Percentiles rank a stretch among this genome's conserved stretches.
phyloP scores from a whole-genome alignment of 2,329 filamentous ascomycete genomes.

The Alternaria alternata region DNA sequence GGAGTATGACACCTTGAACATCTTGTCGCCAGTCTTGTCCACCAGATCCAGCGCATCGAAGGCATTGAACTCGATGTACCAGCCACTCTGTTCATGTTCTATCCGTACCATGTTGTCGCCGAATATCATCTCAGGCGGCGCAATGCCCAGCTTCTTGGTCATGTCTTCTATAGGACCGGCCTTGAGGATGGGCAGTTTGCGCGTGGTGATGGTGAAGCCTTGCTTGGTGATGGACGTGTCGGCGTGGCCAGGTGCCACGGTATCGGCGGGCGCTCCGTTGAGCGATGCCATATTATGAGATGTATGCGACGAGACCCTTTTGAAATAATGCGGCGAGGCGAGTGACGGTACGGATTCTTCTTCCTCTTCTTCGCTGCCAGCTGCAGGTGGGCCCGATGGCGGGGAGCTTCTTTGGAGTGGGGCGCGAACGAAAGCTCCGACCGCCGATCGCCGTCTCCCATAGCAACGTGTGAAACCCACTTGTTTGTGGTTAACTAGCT shows the following conservation, averaged over 20 bases:
- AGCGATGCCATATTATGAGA: conserved; percentile 30
- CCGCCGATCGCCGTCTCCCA: conserved; percentile 20
- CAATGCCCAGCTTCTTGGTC: conserved; percentile 79
- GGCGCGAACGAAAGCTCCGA: conserved; percentile 11
- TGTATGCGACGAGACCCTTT: neutral
- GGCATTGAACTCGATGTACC: conserved; percentile 82
- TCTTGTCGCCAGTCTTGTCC: conserved; percentile 89
- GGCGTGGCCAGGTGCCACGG: conserved; percentile 42
- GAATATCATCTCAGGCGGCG: conserved; percentile 98
- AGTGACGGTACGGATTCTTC: neutral
- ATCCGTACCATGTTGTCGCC: conserved; percentile 88
- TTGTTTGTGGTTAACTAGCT: conserved; percentile 26
- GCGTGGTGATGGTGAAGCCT: conserved; percentile 77
- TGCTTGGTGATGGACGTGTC: conserved; percentile 48
- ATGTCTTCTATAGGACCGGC: conserved; percentile 88
- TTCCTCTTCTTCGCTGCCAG: neutral
- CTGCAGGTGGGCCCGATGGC: conserved; percentile 22
- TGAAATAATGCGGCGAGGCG: neutral
- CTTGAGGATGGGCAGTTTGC: conserved; percentile 95
- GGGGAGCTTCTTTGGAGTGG: conserved; percentile 7
- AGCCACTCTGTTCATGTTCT: conserved; percentile 75
- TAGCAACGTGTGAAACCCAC: conserved; percentile 19
- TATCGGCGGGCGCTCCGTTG: conserved; percentile 46
- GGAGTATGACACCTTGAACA: conserved; percentile 94
- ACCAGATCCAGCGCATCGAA: conserved; percentile 88